Evolutionary conservation across 2,329 filamentous ascomycete genomes (phyloP), one percentile per base, ranked within the genome.

Genomic region (Paraconiothyrium sp.): DNA sequence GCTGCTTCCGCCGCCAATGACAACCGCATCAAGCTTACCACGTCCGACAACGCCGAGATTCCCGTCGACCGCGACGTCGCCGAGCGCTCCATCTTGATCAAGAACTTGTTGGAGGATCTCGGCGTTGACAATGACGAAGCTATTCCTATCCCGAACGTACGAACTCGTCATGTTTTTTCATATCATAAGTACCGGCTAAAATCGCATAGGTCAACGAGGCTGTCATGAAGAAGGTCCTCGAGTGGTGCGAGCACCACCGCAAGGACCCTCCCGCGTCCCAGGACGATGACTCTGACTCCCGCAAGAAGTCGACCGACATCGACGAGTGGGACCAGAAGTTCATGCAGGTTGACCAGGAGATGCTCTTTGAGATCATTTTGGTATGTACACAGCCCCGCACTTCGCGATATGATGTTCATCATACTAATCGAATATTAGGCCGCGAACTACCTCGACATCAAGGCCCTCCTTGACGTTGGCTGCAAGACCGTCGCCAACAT

Each of bases 301-400:
- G 95, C 72, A 97, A 97, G 86, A 97, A 97, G 88, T 97, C 94
- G 1, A 98, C 95, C 50, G 95, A 99, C 73, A 99, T 99, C 69
- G 95, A 98, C 62, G 95, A 99, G 82, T 99, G 95, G 95, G 95
- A 99, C 73, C 94, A 98, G 81, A 99, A 99, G 83, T 99, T 98
- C 81, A 98, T 99, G 95, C 94, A 98, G 82, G 95, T 99, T 20
- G 95, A 99, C 79, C 95, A 99, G 78, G 95, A 99, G 83, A 98
- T 99, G 95, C 88, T 99, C 1, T 99, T 99, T 71, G 95, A 99
- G 84, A 98, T 99, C 76, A 99, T 99, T 72, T 86, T 99, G 30
- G 93, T 95, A 86, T 61, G 90, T 69, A 37, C 34, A 63, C 34
- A 11, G 34, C 37, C n/a, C 35, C 10, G 35, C 35, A n/a, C 55